Evolutionary conservation across 495 filamentous ascomycete species (phyloP).

Genomic region (Lindgomyces ingoldianus): DNA sequence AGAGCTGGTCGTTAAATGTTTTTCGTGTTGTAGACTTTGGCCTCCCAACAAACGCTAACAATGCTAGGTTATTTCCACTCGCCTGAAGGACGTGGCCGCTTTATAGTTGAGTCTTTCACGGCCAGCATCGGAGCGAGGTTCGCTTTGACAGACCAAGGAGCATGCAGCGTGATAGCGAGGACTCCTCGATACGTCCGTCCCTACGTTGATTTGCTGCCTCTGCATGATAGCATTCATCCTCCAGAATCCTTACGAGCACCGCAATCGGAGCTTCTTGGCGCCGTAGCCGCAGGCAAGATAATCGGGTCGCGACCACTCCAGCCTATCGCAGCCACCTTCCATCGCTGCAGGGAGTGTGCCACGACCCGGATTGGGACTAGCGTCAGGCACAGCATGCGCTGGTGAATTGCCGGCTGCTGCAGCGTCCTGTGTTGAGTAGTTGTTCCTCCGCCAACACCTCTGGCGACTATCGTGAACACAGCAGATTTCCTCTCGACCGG

Average conservation of each 20-base stretch:
- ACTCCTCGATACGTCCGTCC: not conserved
- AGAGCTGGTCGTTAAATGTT: not conserved
- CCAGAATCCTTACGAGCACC: not conserved
- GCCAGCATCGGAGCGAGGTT: not conserved
- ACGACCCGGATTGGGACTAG: not conserved
- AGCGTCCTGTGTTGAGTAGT: not conserved
- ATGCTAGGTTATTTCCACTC: not conserved
- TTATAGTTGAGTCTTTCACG: not conserved
- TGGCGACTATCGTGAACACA: not conserved
- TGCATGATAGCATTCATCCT: not conserved
- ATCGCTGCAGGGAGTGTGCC: not conserved
- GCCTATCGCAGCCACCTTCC: not conserved
- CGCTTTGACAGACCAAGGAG: not conserved
- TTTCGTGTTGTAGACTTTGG: not conserved
- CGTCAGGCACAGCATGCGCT: not conserved
- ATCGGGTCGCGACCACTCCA: not conserved
- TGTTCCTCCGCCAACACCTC: not conserved
- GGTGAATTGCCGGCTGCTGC: not conserved
- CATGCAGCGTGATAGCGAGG: not conserved
- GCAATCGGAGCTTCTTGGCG: slow-evolving; percentile 11
- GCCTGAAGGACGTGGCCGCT: not conserved
- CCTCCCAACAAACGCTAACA: not conserved
- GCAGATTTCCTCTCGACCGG: not conserved
- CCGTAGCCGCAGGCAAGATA: not conserved
- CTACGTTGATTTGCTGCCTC: not conserved